Conservation (phyloP, 2,329 filamentous ascomycete genomes). For the Immersiporthe knoxdaviesiana region DNA sequence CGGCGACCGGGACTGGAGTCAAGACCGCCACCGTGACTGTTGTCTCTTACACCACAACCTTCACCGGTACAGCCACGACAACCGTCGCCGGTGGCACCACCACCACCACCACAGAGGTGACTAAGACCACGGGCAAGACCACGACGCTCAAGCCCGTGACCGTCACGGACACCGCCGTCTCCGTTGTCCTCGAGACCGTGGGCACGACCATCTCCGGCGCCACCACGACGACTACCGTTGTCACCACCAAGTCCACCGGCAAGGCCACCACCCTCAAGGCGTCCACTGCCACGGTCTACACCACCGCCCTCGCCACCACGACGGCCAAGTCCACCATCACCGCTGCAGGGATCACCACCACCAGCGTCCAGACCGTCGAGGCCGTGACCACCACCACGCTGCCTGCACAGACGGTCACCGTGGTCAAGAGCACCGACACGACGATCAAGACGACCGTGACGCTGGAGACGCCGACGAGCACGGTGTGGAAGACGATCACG, state of each 20-base stretch:
- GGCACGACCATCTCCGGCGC: constrained; percentile 12
- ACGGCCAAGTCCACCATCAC: constrained; percentile 17
- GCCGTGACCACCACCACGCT: constrained; percentile 6
- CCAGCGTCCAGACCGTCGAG: neutral
- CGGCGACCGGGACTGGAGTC: neutral
- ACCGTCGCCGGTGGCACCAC: neutral
- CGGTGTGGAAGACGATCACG: constrained; percentile 7
- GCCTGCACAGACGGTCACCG: constrained; percentile 13
- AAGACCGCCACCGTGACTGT: constrained; percentile 5
- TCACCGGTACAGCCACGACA: neutral
- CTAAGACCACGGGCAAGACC: constrained; percentile 3
- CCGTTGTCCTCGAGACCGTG: constrained; percentile 5
- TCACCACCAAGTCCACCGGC: constrained; percentile 24
- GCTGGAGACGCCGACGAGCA: constrained; percentile 5
- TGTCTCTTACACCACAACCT: constrained; percentile 3
- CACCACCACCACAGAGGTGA: neutral
- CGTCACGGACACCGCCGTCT: neutral
- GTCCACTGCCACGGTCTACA: constrained; percentile 27
- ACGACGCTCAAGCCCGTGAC: constrained; percentile 15
- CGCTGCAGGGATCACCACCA: constrained; percentile 1
- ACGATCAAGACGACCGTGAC: constrained; percentile 18
- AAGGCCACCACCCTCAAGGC: constrained; percentile 35
- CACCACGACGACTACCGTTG: constrained; percentile 14
- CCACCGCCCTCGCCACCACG: constrained; percentile 18
- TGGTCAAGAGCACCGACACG: constrained; percentile 11